Evolutionary conservation across 345 rosid genomes (phyloP).

Genomic region (Populus tremula): DNA sequence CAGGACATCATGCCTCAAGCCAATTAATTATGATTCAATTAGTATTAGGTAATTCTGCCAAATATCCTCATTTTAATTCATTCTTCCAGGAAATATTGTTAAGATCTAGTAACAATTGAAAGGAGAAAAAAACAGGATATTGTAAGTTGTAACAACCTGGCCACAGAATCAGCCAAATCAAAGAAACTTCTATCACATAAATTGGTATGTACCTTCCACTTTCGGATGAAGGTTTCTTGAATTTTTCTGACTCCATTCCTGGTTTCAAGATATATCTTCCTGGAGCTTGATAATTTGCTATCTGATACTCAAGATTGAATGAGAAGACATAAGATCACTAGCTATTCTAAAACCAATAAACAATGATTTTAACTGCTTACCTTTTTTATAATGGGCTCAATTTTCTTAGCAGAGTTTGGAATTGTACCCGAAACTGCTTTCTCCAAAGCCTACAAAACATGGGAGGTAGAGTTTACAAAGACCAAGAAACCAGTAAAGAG

Average conservation of each 20-base stretch:
- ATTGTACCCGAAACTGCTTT: constrained; percentile 66
- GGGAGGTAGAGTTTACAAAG: constrained; percentile 20
- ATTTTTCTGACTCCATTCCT: constrained; percentile 58
- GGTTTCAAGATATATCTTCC: constrained; percentile 77
- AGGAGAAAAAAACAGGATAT: neutral
- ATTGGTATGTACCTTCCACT: constrained; percentile 61
- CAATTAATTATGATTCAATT: neutral
- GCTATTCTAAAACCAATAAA: constrained; percentile 19
- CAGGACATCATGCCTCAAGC: neutral
- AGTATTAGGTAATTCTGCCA: neutral
- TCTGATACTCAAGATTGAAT: constrained; percentile 51
- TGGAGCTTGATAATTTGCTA: constrained; percentile 75
- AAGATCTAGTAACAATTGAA: neutral
- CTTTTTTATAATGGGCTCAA: constrained; percentile 65
- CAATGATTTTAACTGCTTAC: constrained; percentile 44
- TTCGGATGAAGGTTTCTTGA: constrained; percentile 57
- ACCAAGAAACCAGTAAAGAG: constrained; percentile 7
- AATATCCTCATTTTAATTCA: neutral
- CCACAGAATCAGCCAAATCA: constrained; percentile 2
- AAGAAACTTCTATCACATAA: constrained; percentile 11
- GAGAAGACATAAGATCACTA: constrained; percentile 26
- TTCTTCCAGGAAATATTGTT: neutral
- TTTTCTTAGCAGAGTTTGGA: constrained; percentile 59
- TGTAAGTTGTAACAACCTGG: neutral
- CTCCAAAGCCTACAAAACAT: constrained; percentile 59